Conservation (phyloP, 768 basidiomycete species). For the Cystofilobasidium macerans region DNA sequence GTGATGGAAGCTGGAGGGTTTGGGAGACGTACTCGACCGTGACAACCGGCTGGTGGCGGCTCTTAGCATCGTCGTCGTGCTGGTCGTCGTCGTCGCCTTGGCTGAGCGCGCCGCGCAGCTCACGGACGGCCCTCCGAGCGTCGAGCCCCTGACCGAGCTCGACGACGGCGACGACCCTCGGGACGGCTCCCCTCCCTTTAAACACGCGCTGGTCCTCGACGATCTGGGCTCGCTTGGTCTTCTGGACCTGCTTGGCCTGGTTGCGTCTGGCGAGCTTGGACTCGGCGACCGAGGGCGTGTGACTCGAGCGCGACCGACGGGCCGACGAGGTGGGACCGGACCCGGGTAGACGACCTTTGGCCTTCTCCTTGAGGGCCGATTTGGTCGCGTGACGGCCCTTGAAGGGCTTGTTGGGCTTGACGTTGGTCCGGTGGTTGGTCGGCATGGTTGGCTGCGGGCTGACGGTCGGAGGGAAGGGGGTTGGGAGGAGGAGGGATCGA, state of each 20-base stretch:
- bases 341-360: conserved; percentile 53
- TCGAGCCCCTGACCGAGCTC: conserved; percentile 52
- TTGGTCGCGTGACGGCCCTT: conserved; percentile 65
- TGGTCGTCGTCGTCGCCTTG: conserved; percentile 44
- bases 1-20: conserved; percentile 7
- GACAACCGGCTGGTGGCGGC: conserved; percentile 53
- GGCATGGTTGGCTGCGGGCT: conserved; percentile 3
- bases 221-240: conserved; percentile 56
- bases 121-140: conserved; percentile 45
- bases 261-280: conserved; percentile 67
- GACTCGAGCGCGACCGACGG: conserved; percentile 3
- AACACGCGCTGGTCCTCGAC: conserved; percentile 66
- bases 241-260: conserved; percentile 70
- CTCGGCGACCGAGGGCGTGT: conserved; percentile 48
- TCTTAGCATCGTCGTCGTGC: too few species aligned
- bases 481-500: not conserved
- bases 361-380: conserved; percentile 64
- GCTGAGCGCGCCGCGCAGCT: conserved; percentile 53
- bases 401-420: conserved; percentile 77
- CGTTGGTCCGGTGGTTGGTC: conserved; percentile 5
- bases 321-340: not conserved
- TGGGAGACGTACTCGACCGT: conserved; percentile 53
- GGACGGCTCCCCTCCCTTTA: conserved; percentile 46
- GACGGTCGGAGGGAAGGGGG: conserved; percentile 6
- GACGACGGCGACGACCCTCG: conserved; percentile 76